A percentile compares a stretch with the other conserved stretches of the same genome.
Conservation (phyloP, 208 protist species). For the Wallacemonas sp. region DNA sequence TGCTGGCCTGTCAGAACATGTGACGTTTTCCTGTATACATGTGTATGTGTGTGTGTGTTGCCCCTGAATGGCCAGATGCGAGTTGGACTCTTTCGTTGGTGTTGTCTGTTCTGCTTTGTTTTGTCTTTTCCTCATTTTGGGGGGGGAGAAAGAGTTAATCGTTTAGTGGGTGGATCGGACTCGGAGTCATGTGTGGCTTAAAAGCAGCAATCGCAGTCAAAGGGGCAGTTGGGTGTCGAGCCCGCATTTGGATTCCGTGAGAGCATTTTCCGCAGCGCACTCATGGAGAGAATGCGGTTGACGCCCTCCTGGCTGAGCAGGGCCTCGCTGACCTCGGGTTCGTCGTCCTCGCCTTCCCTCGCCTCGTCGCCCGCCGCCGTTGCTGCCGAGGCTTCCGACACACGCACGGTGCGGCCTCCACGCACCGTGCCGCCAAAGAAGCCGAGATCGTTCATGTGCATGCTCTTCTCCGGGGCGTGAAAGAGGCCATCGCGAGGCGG, state of each 20-base stretch:
- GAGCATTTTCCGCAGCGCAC: conserved; percentile 78
- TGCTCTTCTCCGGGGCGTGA: conserved; percentile 65
- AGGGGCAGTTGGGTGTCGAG: conserved; percentile 88
- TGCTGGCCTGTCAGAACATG: too few species aligned
- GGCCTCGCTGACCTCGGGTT: conserved; percentile 14
- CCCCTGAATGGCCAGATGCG: too few species aligned
- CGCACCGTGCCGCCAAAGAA: conserved; percentile 69
- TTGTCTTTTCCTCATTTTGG: too few species aligned
- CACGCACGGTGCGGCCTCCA: conserved; percentile 21
- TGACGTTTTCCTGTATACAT: too few species aligned
- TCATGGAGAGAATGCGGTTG: conserved; percentile 73
- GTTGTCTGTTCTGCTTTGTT: not conserved
- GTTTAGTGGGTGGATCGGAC: too few species aligned
- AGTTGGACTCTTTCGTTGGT: not conserved
- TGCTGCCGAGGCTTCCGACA: not conserved
- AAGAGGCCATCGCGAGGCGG: conserved; percentile 72
- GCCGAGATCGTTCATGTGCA: conserved; percentile 75
- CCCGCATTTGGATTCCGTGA: conserved; percentile 74
- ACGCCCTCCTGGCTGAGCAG: conserved; percentile 66
- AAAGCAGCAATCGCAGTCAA: conserved; percentile 92
- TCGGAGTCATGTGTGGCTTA: too few species aligned
- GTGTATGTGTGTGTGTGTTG: too few species aligned
- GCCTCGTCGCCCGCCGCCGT: not conserved
- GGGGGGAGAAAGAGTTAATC: too few species aligned
- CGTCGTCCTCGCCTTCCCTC: conserved; percentile 10